Conservation (phyloP, 208 protist species). For the Naegleria lovaniensis region DNA sequence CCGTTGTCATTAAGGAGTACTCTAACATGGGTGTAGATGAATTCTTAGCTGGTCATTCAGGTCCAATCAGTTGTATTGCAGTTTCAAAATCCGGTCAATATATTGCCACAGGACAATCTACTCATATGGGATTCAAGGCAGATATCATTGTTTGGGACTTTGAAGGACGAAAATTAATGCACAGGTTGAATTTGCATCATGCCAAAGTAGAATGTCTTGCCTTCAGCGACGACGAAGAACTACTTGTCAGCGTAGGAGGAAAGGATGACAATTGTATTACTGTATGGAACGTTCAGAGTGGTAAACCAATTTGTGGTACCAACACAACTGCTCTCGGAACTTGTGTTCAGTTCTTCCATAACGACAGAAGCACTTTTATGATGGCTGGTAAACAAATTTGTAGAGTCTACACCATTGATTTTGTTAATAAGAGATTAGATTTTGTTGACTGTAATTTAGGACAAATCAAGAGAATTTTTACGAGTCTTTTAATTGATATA, state of each 20-base stretch:
- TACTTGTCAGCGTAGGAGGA: conserved; percentile 82
- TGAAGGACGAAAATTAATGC: conserved; percentile 65
- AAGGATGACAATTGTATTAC: conserved; percentile 88
- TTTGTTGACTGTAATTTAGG: conserved; percentile 77
- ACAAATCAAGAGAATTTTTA: conserved; percentile 51
- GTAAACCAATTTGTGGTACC: conserved; percentile 74
- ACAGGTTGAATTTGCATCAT: conserved; percentile 86
- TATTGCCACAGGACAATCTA: conserved; percentile 83
- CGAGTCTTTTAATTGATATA: neutral
- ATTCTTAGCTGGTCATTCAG: conserved; percentile 85
- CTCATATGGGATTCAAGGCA: conserved; percentile 85
- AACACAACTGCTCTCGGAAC: conserved; percentile 66
- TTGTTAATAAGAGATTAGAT: conserved; percentile 73
- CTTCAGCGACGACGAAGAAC: conserved; percentile 82
- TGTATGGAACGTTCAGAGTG: conserved; percentile 81
- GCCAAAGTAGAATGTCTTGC: conserved; percentile 81
- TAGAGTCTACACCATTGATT: conserved; percentile 81
- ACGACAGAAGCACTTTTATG: conserved; percentile 67
- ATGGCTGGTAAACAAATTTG: conserved; percentile 73
- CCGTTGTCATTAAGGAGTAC: conserved; percentile 77
- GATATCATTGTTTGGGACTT: conserved; percentile 85
- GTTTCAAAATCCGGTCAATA: conserved; percentile 77
- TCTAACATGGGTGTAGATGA: conserved; percentile 62
- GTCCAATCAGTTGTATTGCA: conserved; percentile 81
- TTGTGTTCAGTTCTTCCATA: conserved; percentile 73